Percentiles rank a stretch among this genome's conserved stretches.
Conservation (phyloP, 108 stramenopile genomes). For the Bacterosira constricta region DNA sequence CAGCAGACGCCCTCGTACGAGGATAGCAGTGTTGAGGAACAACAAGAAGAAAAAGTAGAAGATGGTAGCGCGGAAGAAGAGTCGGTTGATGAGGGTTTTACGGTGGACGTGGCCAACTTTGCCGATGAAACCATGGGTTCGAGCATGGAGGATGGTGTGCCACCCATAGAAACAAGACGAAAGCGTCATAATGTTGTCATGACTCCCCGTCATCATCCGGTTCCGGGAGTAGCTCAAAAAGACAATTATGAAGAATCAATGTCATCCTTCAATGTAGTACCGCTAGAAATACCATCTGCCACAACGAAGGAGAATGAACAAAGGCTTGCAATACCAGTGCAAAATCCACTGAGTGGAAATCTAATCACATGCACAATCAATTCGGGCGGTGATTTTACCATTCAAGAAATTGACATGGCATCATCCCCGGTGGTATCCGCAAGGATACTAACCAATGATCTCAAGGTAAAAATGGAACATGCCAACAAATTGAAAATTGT, state of each 20-base stretch:
- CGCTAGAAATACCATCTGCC: constrained; percentile 11
- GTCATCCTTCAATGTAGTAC: too few species aligned
- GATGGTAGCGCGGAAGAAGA: not conserved
- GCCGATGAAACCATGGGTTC: not conserved
- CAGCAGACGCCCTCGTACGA: not conserved
- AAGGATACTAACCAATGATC: constrained; percentile 55
- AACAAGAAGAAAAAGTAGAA: not conserved
- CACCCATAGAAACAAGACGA: not conserved
- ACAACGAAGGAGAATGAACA: too few species aligned
- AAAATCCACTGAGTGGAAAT: constrained; percentile 79
- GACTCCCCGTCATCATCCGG: too few species aligned
- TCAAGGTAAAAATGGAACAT: constrained; percentile 59
- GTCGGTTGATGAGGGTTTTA: not conserved
- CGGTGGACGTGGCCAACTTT: constrained; percentile 2
- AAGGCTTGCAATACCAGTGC: constrained; percentile 32
- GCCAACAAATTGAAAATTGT: constrained; percentile 26
- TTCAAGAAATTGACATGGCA: constrained; percentile 50
- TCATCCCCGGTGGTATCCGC: constrained; percentile 46
- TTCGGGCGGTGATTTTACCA: constrained; percentile 32
- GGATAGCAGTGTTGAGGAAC: not conserved
- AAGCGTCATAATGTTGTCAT: too few species aligned
- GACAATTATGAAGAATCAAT: too few species aligned
- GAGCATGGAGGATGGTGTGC: not conserved
- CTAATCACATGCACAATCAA: constrained; percentile 48
- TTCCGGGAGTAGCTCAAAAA: too few species aligned